phyloP scores from a whole-genome alignment of 73 alveolate genomes.

The Paramecium sexaurelia region DNA sequence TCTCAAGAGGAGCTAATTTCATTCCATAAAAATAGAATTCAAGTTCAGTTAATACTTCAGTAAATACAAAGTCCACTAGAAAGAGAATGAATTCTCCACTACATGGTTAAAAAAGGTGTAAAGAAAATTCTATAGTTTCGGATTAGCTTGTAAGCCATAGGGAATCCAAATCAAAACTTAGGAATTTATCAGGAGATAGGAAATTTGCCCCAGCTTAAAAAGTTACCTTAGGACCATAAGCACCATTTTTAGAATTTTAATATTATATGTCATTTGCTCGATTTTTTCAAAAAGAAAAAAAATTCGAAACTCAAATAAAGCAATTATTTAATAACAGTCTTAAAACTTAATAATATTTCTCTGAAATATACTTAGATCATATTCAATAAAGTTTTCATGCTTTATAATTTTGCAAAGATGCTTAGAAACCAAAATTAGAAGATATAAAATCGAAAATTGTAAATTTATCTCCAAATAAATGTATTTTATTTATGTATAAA shows the following conservation, averaged over 20 bases:
- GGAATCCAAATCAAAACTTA: not conserved
- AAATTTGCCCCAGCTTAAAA: not conserved
- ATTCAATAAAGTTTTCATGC: conserved; percentile 64
- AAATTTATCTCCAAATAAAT: conserved; percentile 41
- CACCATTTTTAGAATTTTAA: conserved; percentile 18
- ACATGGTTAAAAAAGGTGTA: conserved; percentile 6
- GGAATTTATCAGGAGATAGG: not conserved
- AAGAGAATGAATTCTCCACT: conserved; percentile 49
- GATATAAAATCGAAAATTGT: conserved; percentile 45
- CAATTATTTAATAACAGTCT: not conserved
- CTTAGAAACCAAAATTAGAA: conserved; percentile 37
- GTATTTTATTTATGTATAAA: conserved; percentile 20
- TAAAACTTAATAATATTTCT: not conserved
- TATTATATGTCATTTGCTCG: conserved; percentile 29
- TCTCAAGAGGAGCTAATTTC: conserved; percentile 29
- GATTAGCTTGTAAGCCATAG: not conserved
- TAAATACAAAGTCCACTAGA: not conserved
- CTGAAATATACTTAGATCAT: conserved; percentile 53
- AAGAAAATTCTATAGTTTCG: not conserved
- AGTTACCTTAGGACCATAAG: not conserved
- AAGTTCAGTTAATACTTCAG: not conserved
- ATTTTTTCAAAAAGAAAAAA: conserved; percentile 11
- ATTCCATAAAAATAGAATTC: not conserved
- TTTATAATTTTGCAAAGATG: conserved; percentile 45
- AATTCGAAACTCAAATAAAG: not conserved